Evolutionary conservation across 225 moss, liverwort and hornwort species (phyloP), one percentile per base, ranked within the genome.

Genomic region (Bryoerythrophyllum caledonicum): DNA sequence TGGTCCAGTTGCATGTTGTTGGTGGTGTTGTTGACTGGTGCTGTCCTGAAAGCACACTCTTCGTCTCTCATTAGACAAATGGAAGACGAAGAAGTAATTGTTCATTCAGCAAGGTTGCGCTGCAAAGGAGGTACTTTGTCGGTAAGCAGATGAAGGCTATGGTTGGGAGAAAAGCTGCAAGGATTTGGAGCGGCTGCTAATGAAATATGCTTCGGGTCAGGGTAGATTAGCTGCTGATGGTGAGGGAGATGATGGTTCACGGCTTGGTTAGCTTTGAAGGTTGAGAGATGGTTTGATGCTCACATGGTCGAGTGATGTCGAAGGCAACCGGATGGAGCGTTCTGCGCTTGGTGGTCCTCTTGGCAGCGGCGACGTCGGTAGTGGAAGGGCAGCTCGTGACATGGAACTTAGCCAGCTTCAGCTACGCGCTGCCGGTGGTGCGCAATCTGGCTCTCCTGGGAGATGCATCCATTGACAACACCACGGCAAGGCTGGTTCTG

Each of bases 341-440:
- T 23, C 9, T 81, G 44, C 74, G 77, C 61, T 35, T 76, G 9
- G 26, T 74, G 41, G 35, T 81, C 26, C 51, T 80, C 38, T n/a
- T n/a, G n/a, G n/a, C n/a, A n/a, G n/a, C n/a, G n/a, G n/a, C n/a
- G n/a, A 52, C 59, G 10, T 63, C 76, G 67, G 14, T 24, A 34
- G 82, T 73, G 2, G 71, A 82, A 63, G 82, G 74, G 77, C 77
- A 74, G 67, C 67, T 80, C 13, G 2, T 65, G 32, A 51, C 17
- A 21, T 82, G 82, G 82, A 80, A 67, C 77, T 77, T 80, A 3
- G 71, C 62, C 13, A 86, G 80, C 67, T 82, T 80, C 77, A 82
- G 77, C 44, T 76, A 76, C 17, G 16, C 73, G 41, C n/a, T 51
- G 56, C 63, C 68, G 28, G 28, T 27, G 9, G 77, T 74, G 20